Conservation (phyloP, 345 rosid genomes). For the Boechera divaricarpa region DNA sequence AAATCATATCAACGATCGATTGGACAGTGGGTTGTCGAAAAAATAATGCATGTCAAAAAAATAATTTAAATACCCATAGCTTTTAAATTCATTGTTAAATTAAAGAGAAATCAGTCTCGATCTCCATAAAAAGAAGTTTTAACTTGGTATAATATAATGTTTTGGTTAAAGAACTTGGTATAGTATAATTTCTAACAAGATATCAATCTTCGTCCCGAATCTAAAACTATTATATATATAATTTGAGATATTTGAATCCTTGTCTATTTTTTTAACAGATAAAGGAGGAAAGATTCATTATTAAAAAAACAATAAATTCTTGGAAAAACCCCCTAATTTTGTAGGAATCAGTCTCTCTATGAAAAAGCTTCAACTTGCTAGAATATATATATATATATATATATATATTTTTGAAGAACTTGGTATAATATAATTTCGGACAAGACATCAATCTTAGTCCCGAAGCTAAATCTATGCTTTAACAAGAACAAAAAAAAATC, state of each 20-base stretch:
- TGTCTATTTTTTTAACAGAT: background rate
- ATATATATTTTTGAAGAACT: background rate
- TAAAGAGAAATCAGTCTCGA: background rate
- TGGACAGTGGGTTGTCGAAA: no score
- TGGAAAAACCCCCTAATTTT: background rate
- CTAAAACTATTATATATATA: background rate
- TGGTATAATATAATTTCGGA: conserved; percentile 14
- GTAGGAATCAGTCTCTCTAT: background rate
- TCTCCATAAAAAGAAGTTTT: background rate
- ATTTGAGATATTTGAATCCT: conserved; percentile 8
- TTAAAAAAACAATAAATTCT: background rate
- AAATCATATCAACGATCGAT: background rate
- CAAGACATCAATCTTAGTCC: conserved; percentile 25
- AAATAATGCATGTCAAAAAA: no score
- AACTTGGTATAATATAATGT: conserved; percentile 8
- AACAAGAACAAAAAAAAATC: background rate
- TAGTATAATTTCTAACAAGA: conserved; percentile 1
- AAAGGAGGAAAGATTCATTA: conserved; percentile 2
- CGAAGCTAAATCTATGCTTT: background rate
- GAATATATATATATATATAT: background rate
- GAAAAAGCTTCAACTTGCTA: conserved; percentile 13
- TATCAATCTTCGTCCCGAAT: conserved; percentile 22
- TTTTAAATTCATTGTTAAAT: background rate
- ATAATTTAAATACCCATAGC: no score
- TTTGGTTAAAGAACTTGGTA: conserved; percentile 5